Conservation (phyloP, 306 rosid species). For the Dryas octopetala region DNA sequence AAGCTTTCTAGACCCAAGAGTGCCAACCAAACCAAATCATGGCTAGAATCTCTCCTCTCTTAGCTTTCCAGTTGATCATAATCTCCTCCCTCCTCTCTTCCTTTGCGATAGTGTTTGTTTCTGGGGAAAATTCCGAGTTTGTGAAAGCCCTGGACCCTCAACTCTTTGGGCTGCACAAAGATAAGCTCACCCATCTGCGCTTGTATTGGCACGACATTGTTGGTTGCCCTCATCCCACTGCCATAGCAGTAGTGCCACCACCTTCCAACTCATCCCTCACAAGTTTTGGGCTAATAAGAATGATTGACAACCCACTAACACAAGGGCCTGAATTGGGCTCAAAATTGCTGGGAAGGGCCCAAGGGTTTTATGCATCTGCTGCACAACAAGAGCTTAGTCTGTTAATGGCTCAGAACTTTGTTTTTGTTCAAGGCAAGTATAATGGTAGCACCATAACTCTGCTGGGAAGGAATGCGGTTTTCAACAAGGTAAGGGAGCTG, state of each 20-base stretch:
- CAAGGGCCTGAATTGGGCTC: conserved; percentile 30
- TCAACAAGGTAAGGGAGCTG: conserved; percentile 59
- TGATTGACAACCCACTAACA: conserved; percentile 39
- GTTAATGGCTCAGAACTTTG: conserved; percentile 64
- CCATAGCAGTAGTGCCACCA: conserved; percentile 15
- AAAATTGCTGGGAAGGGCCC: conserved; percentile 35
- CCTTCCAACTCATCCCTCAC: conserved; percentile 9
- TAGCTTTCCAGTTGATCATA: neutral
- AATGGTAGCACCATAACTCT: conserved; percentile 61
- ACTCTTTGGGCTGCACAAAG: conserved; percentile 32
- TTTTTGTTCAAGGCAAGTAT: conserved; percentile 52
- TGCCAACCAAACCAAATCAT: neutral
- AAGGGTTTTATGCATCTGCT: conserved; percentile 33
- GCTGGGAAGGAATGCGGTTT: conserved; percentile 55
- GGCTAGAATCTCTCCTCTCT: neutral
- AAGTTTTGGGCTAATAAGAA: conserved; percentile 27
- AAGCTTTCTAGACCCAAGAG: neutral
- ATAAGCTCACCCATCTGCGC: conserved; percentile 58
- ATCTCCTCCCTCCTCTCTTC: conserved; percentile 7
- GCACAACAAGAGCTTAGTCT: conserved; percentile 29
- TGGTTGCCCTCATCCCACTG: conserved; percentile 29
- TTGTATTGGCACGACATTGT: conserved; percentile 68
- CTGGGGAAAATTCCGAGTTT: conserved; percentile 18
- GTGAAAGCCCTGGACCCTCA: conserved; percentile 32
- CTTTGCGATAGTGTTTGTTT: neutral